These are phyloP conservation scores for Lunasporangiospora selenospora DNA, from an alignment of 192 early-diverging fungal genomes.

Conservation along the genomic window DNA sequence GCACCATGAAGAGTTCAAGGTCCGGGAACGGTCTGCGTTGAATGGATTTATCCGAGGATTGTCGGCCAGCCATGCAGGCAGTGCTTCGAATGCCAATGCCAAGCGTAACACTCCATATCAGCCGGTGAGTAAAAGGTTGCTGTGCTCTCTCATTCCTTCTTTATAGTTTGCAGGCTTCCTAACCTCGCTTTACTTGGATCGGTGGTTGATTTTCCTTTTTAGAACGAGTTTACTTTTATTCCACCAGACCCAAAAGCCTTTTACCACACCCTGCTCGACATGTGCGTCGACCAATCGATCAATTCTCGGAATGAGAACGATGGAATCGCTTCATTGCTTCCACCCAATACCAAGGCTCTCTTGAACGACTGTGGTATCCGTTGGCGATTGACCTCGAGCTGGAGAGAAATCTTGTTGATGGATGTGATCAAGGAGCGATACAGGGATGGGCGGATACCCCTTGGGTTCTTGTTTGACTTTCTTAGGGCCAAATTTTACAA, in stretches of 20 bases:
- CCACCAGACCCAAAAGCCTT: slow-evolving; percentile 65
- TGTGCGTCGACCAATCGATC: slow-evolving; percentile 67
- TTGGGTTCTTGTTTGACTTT: slow-evolving; percentile 34
- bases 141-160: too few species aligned
- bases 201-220: slow-evolving; percentile 4
- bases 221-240: slow-evolving; percentile 58
- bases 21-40: slow-evolving; percentile 25
- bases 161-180: neutral
- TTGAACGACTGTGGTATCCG: slow-evolving; percentile 72
- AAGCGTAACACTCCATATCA: too few species aligned
- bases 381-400: slow-evolving; percentile 67
- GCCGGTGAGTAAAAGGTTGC: too few species aligned
- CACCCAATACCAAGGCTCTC: slow-evolving; percentile 60
- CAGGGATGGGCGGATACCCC: slow-evolving; percentile 40
- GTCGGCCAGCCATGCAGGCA: slow-evolving; percentile 14
- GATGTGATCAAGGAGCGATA: slow-evolving; percentile 54
- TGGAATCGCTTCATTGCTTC: slow-evolving; percentile 50
- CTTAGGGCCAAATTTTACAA: slow-evolving; percentile 52
- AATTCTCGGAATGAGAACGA: slow-evolving; percentile 46
- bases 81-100: slow-evolving; percentile 17
- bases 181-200: slow-evolving; percentile 20
- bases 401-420: slow-evolving; percentile 57
- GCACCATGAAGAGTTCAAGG: slow-evolving; percentile 60
- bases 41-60: slow-evolving; percentile 28
- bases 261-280: slow-evolving; percentile 65